These are phyloP conservation scores for Acer saccharum DNA, from an alignment of 345 rosid species.

Conservation along the genomic window DNA sequence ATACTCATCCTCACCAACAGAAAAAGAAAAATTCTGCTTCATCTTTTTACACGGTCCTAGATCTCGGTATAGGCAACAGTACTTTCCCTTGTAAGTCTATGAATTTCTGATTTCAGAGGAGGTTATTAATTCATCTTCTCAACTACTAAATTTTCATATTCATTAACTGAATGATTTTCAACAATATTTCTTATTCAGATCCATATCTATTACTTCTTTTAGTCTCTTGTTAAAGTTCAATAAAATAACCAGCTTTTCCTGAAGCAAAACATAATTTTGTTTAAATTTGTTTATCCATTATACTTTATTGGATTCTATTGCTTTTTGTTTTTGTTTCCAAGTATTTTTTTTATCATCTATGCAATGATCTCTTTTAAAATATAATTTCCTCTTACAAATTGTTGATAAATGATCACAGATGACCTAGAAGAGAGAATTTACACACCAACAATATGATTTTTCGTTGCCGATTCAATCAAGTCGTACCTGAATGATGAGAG, in stretches of 20 bases:
- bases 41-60: not conserved
- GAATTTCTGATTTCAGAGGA: not conserved
- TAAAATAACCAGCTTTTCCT: not conserved
- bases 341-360: too few relatives aligned
- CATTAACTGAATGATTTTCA: not conserved
- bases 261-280: not conserved
- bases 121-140: not conserved
- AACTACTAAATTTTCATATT: not conserved
- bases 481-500: conserved; percentile 35
- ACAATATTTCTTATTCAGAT: not conserved
- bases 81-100: not conserved
- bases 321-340: too few relatives aligned
- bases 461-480: too few relatives aligned
- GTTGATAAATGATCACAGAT: not conserved
- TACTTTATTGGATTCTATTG: not conserved
- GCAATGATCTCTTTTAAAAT: too few relatives aligned
- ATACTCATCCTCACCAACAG: conserved; percentile 21
- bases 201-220: not conserved
- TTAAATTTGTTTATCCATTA: too few relatives aligned
- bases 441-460: conserved; percentile 9
- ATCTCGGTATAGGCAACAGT: not conserved
- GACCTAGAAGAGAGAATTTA: not conserved
- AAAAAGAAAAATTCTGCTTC: conserved; percentile 15
- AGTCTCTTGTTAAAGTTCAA: not conserved
- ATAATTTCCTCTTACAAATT: too few relatives aligned